Percentiles rank a stretch among this genome's conserved stretches.
phyloP scores from a whole-genome alignment of 192 early-diverging fungal genomes.

The Diversispora epigaea region DNA sequence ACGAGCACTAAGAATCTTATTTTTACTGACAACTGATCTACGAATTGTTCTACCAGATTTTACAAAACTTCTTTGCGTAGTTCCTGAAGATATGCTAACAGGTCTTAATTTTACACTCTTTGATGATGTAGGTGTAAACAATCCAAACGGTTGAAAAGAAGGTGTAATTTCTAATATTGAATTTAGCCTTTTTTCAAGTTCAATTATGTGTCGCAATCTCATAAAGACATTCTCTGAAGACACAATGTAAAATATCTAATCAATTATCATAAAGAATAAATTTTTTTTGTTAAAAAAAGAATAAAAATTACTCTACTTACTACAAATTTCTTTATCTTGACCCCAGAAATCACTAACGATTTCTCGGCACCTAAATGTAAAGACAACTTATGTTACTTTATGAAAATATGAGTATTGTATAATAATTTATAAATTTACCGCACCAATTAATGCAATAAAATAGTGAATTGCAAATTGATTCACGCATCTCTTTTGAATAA shows the following conservation, averaged over 20 bases:
- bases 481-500: conserved; percentile 14
- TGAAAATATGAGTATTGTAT: not conserved
- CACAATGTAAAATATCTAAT: not conserved
- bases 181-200: conserved; percentile 41
- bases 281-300: not conserved
- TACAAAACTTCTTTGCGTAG: conserved; percentile 8
- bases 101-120: not conserved
- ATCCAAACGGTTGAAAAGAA: conserved; percentile 47
- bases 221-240: conserved; percentile 38
- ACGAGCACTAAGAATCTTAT: conserved; percentile 15
- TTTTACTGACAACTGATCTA: conserved; percentile 20
- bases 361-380: not conserved
- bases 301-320: not conserved
- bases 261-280: not conserved
- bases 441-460: conserved; percentile 59
- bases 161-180: conserved; percentile 37
- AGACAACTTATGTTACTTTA: not conserved
- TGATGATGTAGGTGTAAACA: conserved; percentile 28
- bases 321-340: not conserved
- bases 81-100: not conserved
- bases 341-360: not conserved
- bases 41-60: not conserved
- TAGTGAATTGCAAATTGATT: conserved; percentile 37
- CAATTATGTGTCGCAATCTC: conserved; percentile 44
- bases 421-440: not conserved